These are phyloP conservation scores for Hibiscus mutabilis DNA, from an alignment of 345 rosid species.

Conservation along the genomic window DNA sequence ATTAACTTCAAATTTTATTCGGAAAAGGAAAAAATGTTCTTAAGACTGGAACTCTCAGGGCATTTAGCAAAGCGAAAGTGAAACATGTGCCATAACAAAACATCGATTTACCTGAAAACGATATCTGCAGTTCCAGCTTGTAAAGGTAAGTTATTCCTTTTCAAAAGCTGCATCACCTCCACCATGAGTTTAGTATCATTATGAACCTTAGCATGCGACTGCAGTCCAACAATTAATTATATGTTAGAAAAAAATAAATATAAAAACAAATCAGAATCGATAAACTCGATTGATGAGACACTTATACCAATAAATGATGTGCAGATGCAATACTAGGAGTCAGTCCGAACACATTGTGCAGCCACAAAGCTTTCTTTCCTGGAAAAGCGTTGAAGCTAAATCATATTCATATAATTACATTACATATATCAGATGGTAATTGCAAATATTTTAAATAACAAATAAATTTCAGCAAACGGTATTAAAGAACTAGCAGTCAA, in stretches of 20 bases:
- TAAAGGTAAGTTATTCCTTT: conserved; percentile 44
- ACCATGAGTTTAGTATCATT: conserved; percentile 54
- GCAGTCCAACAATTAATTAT: conserved; percentile 21
- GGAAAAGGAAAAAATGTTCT: not conserved
- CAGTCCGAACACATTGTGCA: conserved; percentile 73
- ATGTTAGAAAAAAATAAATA: not conserved
- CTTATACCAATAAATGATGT: conserved; percentile 68
- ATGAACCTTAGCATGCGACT: conserved; percentile 61
- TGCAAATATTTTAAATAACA: not conserved
- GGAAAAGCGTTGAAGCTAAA: conserved; percentile 15
- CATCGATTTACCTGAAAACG: conserved; percentile 51
- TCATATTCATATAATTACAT: not conserved
- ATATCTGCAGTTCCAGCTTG: conserved; percentile 84
- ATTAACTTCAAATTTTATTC: not conserved
- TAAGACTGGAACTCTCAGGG: conserved; percentile 2
- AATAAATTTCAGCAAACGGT: conserved; percentile 1
- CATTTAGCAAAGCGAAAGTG: not conserved
- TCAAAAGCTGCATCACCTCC: conserved; percentile 62
- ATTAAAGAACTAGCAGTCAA: not conserved
- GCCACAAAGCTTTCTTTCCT: conserved; percentile 77
- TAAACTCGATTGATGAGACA: not conserved
- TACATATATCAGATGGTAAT: not conserved
- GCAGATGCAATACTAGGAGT: conserved; percentile 70
- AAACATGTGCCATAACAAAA: not conserved
- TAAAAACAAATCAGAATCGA: conserved; percentile 5